Conservation (phyloP, 495 filamentous ascomycete species). For the Patellaria atrata region DNA sequence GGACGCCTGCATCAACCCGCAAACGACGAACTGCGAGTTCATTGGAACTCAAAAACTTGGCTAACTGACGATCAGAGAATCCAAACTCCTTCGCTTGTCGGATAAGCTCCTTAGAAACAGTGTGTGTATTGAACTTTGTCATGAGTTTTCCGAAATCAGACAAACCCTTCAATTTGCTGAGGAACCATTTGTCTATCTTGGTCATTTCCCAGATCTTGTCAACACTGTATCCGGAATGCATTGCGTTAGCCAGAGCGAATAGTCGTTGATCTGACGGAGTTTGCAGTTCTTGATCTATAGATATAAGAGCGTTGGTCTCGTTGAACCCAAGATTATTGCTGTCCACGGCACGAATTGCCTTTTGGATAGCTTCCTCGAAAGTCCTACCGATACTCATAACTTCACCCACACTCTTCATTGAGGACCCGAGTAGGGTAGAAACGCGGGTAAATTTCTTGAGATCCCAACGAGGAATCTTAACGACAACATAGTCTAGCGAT, state of each 20-base stretch:
- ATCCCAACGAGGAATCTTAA: constrained; percentile 98
- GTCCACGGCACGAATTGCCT: constrained; percentile 89
- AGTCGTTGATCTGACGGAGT: constrained; percentile 94
- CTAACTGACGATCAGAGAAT: constrained; percentile 85
- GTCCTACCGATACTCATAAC: constrained; percentile 97
- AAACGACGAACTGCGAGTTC: constrained; percentile 74
- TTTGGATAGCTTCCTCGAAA: constrained; percentile 97
- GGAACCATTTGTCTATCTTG: constrained; percentile 96
- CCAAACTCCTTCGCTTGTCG: constrained; percentile 81
- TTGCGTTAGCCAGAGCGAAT: constrained; percentile 95
- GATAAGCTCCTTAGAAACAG: constrained; percentile 49
- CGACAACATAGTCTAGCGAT: constrained; percentile 96
- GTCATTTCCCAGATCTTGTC: constrained; percentile 97
- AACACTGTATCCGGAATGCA: constrained; percentile 83
- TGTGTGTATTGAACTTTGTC: constrained; percentile 52
- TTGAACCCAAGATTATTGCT: constrained; percentile 93
- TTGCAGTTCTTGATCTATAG: constrained; percentile 87
- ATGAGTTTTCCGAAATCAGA: constrained; percentile 76
- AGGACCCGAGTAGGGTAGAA: constrained; percentile 85
- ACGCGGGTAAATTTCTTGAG: constrained; percentile 97
- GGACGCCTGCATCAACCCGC: constrained; percentile 71
- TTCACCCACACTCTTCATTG: constrained; percentile 99
- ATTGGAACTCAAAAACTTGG: constrained; percentile 85
- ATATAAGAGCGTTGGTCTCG: constrained; percentile 84
- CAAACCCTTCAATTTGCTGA: constrained; percentile 75